Evolutionary conservation across 1,284 basidiomycete genomes (phyloP).

Genomic region (Wolfiporia cocos): DNA sequence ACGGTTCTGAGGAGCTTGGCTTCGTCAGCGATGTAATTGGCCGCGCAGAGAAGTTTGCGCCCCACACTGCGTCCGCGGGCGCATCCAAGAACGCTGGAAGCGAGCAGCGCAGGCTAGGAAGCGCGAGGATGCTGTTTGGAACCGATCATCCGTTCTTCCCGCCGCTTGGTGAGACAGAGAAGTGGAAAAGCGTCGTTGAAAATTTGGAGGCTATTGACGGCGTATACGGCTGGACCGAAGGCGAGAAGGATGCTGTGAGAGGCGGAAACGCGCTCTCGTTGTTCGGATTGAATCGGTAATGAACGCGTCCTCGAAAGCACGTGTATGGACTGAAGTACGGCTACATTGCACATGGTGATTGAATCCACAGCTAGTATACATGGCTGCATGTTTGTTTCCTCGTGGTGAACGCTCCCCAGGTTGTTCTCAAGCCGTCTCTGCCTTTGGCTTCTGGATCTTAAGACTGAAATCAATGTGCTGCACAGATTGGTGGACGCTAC

Average conservation of each 20-base stretch:
- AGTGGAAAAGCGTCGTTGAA: constrained; percentile 79
- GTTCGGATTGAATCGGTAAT: constrained; percentile 48
- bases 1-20: constrained; percentile 77
- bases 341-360: constrained; percentile 7
- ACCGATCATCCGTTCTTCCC: constrained; percentile 92
- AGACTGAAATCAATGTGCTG: constrained; percentile 92
- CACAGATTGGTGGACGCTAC: constrained; percentile 87
- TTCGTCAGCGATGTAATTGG: constrained; percentile 68
- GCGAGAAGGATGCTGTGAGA: constrained; percentile 57
- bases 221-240: constrained; percentile 55
- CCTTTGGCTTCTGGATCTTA: constrained; percentile 72
- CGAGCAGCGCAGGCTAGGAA: constrained; percentile 28
- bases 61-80: constrained; percentile 26
- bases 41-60: constrained; percentile 48
- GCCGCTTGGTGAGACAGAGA: constrained; percentile 59
- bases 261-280: constrained; percentile 68
- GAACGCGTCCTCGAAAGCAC: not conserved
- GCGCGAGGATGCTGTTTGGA: constrained; percentile 69
- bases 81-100: constrained; percentile 15
- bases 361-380: constrained; percentile 5
- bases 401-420: not conserved
- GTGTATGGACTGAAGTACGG: not conserved
- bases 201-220: constrained; percentile 74
- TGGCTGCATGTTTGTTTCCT: constrained; percentile 1
- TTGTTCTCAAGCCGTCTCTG: constrained; percentile 2